Evolutionary conservation across 208 protist species (phyloP).

Genomic region (Trichomonas gallinae): DNA sequence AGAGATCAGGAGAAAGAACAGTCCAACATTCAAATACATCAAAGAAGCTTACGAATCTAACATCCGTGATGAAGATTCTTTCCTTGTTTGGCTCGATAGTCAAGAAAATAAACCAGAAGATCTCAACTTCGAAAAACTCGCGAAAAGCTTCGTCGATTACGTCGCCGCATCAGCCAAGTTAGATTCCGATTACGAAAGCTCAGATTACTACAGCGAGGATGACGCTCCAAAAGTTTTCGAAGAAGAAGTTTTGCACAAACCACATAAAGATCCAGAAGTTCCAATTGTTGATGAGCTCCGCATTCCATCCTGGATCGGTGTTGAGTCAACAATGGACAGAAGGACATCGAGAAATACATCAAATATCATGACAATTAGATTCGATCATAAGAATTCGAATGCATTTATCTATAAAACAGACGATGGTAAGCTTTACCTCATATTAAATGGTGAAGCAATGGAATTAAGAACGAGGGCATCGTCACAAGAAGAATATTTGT

Average conservation of each 20-base stretch:
- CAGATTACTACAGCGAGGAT: not conserved
- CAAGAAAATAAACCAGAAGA: not conserved
- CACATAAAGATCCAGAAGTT: not conserved
- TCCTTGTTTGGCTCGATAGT: not conserved
- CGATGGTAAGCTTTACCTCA: not conserved
- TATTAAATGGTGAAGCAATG: not conserved
- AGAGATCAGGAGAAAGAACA: not conserved
- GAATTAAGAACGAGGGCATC: not conserved
- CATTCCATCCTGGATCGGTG: not conserved
- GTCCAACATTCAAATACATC: not conserved
- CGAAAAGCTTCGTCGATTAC: not conserved
- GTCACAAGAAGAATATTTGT: not conserved
- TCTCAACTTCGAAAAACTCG: not conserved
- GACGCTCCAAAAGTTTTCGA: not conserved
- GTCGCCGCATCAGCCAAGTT: not conserved
- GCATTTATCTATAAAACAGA: not conserved
- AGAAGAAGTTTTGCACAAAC: not conserved
- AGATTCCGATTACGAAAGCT: not conserved
- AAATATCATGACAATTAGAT: not conserved
- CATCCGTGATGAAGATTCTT: not conserved
- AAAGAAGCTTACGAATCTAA: not conserved
- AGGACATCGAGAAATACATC: not conserved
- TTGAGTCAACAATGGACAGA: not conserved
- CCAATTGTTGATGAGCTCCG: not conserved
- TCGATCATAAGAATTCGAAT: not conserved